Evolutionary conservation across 345 rosid species (phyloP), one percentile per base, ranked within the genome.

Genomic region (Eutrema yunnanense): DNA sequence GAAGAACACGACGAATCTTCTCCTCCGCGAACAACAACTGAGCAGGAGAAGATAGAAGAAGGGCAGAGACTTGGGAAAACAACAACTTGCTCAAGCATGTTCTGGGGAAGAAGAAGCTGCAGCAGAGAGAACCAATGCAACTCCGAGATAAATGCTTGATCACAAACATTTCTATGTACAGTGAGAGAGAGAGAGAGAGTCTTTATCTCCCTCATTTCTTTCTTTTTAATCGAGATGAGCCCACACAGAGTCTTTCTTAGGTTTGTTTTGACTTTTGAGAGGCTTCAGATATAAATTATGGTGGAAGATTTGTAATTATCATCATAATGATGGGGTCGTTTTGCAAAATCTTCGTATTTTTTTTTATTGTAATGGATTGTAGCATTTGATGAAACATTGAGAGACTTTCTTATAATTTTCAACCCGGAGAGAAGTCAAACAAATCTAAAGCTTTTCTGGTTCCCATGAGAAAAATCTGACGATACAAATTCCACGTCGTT

Each of bases 21-120:
- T 11, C 69, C 77, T 53, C 81, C 90, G 47, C 85, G 29, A 40
- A 75, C 71, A 9, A 41, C 51, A 11, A 75, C 3, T 22, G 96
- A 84, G 48, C 90, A 84, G 72, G 93, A 87, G 66, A 95, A 90
- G 81, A 57, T 80, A 52, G 97, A 84, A 54, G 98, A 85, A 72
- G 96, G 90, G 73, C 78, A 90, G 2, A 80, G 96, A 67, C 81
- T 84, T 72, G 99, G 84, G 77, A 92, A 89, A 74, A 86, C 96
- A 16, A 90, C 83, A 11, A 92, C 83, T 27, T 96, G 99, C 60
- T 88, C 99, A 22, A 90, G 87, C 72, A 88, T 96, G 96, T 92
- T 96, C 43, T 96, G 99, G 99, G 90, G 98, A 67, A 83, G 97
- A 80, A 88, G 99, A 82, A 95, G 98, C 86, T 92, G 98, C 80